A percentile compares a stretch with the other conserved stretches of the same genome.
Conservation (phyloP, 2,329 filamentous ascomycete genomes). For the Aspergillus awamori region DNA sequence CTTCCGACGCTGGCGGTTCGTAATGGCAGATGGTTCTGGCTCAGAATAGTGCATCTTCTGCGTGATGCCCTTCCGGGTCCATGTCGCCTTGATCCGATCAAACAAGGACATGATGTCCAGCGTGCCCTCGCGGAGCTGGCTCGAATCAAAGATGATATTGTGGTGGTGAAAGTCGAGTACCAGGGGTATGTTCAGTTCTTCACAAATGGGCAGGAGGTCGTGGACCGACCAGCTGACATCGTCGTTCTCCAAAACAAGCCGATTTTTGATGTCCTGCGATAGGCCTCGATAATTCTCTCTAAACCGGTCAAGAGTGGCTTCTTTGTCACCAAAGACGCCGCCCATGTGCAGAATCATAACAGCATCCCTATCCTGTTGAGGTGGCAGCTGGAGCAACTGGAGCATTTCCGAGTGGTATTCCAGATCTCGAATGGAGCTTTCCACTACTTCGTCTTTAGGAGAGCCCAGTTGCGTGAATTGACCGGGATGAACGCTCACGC, state of each 20-base stretch:
- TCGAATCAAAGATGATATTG: slow-evolving; percentile 83
- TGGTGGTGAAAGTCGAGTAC: slow-evolving; percentile 95
- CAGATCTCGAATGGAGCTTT: slow-evolving; percentile 76
- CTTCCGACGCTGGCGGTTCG: slow-evolving; percentile 76
- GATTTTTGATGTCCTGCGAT: slow-evolving; percentile 70
- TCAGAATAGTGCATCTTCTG: slow-evolving; percentile 99
- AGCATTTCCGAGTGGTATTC: slow-evolving; percentile 89
- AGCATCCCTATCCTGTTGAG: slow-evolving; percentile 79
- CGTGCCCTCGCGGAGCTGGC: slow-evolving; percentile 77
- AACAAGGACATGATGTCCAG: slow-evolving; percentile 76
- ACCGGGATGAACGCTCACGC: slow-evolving; percentile 87
- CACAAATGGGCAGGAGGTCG: slow-evolving; percentile 83
- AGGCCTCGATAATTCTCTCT: slow-evolving; percentile 70
- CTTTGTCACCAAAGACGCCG: slow-evolving; percentile 85
- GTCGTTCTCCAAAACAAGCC: slow-evolving; percentile 90
- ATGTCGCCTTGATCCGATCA: slow-evolving; percentile 78
- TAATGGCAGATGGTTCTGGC: slow-evolving; percentile 73
- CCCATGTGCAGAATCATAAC: slow-evolving; percentile 96
- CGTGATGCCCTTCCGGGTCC: slow-evolving; percentile 79
- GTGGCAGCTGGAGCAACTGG: slow-evolving; percentile 71
- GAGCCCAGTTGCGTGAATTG: slow-evolving; percentile 92
- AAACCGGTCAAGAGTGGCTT: slow-evolving; percentile 76
- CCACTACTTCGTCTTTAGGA: slow-evolving; percentile 74
- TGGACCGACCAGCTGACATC: slow-evolving; percentile 93
- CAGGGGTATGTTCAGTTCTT: slow-evolving; percentile 90